Conservation (phyloP, 108 stramenopile genomes). For the Cyclotella distinguenda region DNA sequence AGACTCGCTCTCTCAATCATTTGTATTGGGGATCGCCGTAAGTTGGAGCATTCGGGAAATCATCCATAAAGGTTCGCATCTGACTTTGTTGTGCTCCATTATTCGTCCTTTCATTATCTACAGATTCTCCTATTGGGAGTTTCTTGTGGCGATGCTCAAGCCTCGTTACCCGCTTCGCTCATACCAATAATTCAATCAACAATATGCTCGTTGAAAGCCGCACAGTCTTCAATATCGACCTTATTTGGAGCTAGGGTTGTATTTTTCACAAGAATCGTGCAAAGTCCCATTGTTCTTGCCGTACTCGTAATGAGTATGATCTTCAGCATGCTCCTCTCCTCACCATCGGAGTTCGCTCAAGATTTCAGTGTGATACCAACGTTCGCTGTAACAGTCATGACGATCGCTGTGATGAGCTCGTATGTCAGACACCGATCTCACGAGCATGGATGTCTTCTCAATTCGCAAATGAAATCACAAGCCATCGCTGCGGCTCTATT, state of each 20-base stretch:
- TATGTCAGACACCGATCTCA: conserved; percentile 37
- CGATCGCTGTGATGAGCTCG: conserved; percentile 8
- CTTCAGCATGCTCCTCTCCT: neutral
- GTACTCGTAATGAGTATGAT: neutral
- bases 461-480: conserved; percentile 32
- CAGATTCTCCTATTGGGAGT: neutral
- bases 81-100: neutral
- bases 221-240: neutral
- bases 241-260: conserved; percentile 1
- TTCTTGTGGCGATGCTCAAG: neutral
- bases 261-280: neutral
- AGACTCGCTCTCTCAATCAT: conserved; percentile 32
- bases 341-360: neutral
- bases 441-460: conserved; percentile 34
- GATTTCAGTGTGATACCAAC: conserved; percentile 7
- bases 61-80: neutral
- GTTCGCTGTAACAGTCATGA: conserved; percentile 18
- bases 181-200: conserved; percentile 20
- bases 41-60: neutral
- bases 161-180: conserved; percentile 10
- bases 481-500: conserved; percentile 16
- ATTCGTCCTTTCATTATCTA: neutral
- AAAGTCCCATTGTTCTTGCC: neutral
- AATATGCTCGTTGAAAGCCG: conserved; percentile 13
- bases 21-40: conserved; percentile 31